Evolutionary conservation across 768 basidiomycete genomes (phyloP), one percentile per base, ranked within the genome.

Genomic region (Porphyrellus cyaneotinctus): DNA sequence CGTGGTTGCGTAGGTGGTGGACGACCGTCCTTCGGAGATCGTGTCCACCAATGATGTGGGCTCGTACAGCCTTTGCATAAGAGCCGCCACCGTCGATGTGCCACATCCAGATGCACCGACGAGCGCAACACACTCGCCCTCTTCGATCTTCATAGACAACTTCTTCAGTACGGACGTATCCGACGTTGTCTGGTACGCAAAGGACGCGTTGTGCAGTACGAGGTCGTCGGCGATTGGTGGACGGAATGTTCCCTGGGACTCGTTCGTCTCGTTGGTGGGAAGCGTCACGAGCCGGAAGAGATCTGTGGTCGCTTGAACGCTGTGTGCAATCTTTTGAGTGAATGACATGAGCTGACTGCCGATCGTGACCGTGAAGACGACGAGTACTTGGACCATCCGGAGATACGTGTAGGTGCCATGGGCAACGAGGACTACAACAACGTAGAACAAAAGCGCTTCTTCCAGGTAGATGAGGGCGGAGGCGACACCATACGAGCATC

Each of bases 71-170:
- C 95, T 77, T 67, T 97, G 95, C 7, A 98, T 74, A 6, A 98
- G 77, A 0, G 88, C 77, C 0, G 89, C 87, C 53, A 97, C 78
- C 2, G 95, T 97, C 17, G 92, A 95, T 73, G 97, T 97, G 43
- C 95, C 95, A 12, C 83, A 91, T 7, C 95, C 95, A 0, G 94
- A 97, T 0, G 88, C 70, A 15, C 95, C 95, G n/a, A 98, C 93
- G 55, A 98, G 80, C 6, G 93, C 95, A 20, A 97, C 88, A 43
- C 85, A 88, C 69, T 97, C 91, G 46, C 91, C 91, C 2, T 85
- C 76, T 1, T 66, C 61, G 60, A 98, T 75, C 28, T 75, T 69
- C 63, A 97, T 79, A 32, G 81, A 80, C 51, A 95, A 58, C 54
- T 81, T 74, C 47, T 77, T 76, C 52, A 99, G 78, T 20, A 97